These are phyloP conservation scores for Candida anutae DNA, from an alignment of 1,139 yeast species.

Conservation along the genomic window DNA sequence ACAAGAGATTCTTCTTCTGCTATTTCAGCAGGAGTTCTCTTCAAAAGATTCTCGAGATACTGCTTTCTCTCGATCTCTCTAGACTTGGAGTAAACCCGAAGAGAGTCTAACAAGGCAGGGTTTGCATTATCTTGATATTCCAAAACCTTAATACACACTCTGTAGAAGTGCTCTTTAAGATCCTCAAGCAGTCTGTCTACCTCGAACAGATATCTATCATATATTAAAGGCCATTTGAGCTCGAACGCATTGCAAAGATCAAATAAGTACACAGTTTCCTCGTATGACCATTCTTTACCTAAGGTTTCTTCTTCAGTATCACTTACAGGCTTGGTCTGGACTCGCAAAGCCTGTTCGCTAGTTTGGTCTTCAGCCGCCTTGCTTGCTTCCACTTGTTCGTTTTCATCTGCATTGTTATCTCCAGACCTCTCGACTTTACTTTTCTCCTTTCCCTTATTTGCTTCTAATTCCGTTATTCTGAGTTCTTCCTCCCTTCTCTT, in stretches of 20 bases:
- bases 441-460: slow-evolving; percentile 9
- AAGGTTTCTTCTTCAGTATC: slow-evolving; percentile 4
- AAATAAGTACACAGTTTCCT: slow-evolving; percentile 72
- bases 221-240: slow-evolving; percentile 78
- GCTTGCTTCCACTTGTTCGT: slow-evolving; percentile 3
- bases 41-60: slow-evolving; percentile 67
- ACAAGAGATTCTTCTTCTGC: slow-evolving; percentile 96
- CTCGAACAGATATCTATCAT: slow-evolving; percentile 58
- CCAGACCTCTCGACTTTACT: slow-evolving; percentile 4
- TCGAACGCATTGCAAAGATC: slow-evolving; percentile 68
- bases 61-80: slow-evolving; percentile 74
- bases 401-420: slow-evolving; percentile 2
- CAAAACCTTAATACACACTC: slow-evolving; percentile 29
- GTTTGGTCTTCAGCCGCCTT: slow-evolving; percentile 1
- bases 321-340: slow-evolving; percentile 1
- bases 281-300: slow-evolving; percentile 52
- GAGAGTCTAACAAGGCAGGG: slow-evolving; percentile 41
- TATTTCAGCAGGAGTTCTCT: slow-evolving; percentile 89
- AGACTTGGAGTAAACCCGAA: slow-evolving; percentile 50
- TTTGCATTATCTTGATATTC: slow-evolving; percentile 41
- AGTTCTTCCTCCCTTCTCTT: too few species aligned
- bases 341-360: slow-evolving; percentile 2
- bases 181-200: slow-evolving; percentile 56
- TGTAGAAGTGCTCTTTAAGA: slow-evolving; percentile 73
- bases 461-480: slow-evolving; percentile 8